These are phyloP conservation scores for Penicilliopsis zonata DNA, from an alignment of 495 filamentous ascomycete genomes.

Conservation along the genomic window DNA sequence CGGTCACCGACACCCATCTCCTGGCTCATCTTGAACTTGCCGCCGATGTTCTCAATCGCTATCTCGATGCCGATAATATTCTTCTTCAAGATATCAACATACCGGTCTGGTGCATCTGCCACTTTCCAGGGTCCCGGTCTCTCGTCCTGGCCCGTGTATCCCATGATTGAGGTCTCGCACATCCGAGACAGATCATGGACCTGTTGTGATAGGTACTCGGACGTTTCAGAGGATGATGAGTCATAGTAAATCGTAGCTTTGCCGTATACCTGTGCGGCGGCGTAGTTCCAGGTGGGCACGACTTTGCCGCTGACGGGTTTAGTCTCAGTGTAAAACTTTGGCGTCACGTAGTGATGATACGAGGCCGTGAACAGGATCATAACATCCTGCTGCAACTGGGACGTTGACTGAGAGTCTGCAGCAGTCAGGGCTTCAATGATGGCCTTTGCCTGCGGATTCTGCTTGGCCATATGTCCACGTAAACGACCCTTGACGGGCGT, in stretches of 20 bases:
- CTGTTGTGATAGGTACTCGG: constrained; percentile 28
- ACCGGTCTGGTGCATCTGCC: constrained; percentile 33
- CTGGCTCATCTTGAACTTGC: constrained; percentile 49
- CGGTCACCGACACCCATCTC: constrained; percentile 35
- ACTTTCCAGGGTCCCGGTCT: constrained; percentile 30
- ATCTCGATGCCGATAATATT: constrained; percentile 44
- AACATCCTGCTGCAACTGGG: constrained; percentile 16
- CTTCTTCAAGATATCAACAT: constrained; percentile 37
- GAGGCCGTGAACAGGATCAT: constrained; percentile 41
- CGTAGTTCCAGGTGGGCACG: constrained; percentile 52
- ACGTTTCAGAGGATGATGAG: constrained; percentile 17
- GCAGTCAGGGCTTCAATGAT: constrained; percentile 31
- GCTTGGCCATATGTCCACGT: constrained; percentile 42
- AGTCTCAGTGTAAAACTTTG: constrained; percentile 46
- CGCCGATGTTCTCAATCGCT: constrained; percentile 31
- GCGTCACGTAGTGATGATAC: constrained; percentile 44
- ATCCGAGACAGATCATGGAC: constrained; percentile 33
- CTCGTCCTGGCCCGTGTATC: constrained; percentile 15
- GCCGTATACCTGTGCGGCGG: constrained; percentile 45
- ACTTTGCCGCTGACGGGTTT: constrained; percentile 45
- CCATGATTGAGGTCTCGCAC: constrained; percentile 37
- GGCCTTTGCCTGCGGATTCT: constrained; percentile 44
- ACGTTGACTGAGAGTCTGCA: constrained; percentile 6
- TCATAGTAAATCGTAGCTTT: constrained; percentile 34
- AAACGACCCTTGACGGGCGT: constrained; percentile 18